Conservation (phyloP, 225 moss, liverwort and hornwort genomes). For the Ulota crispa region DNA sequence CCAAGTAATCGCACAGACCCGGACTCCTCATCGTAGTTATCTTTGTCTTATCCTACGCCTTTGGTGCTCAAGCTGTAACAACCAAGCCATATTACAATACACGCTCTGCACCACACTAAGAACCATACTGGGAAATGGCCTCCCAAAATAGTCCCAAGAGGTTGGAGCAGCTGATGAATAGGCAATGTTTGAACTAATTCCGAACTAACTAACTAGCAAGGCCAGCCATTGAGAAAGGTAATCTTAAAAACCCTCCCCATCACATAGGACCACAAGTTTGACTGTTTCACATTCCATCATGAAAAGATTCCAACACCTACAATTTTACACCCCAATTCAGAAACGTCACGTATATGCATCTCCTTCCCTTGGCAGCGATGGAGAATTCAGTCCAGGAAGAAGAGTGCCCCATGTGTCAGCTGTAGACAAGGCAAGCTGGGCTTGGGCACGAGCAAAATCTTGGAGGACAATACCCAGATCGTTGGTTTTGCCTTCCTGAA, state of each 20-base stretch:
- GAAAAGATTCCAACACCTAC: slow-evolving; percentile 11
- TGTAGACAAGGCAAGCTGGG: slow-evolving; percentile 72
- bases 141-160: neutral
- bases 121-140: slow-evolving; percentile 7
- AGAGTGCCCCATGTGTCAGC: slow-evolving; percentile 88
- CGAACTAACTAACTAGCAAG: neutral
- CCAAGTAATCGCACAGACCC: slow-evolving; percentile 13
- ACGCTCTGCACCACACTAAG: slow-evolving; percentile 12
- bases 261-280: neutral
- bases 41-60: neutral
- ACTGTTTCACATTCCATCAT: slow-evolving; percentile 20
- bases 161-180: neutral
- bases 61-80: neutral
- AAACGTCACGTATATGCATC: slow-evolving; percentile 48
- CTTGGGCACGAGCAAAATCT: slow-evolving; percentile 89
- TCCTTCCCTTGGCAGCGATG: slow-evolving; percentile 45
- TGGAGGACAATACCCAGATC: slow-evolving; percentile 89
- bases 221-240: neutral
- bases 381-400: slow-evolving; percentile 67
- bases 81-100: slow-evolving; percentile 7
- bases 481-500: slow-evolving; percentile 87
- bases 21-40: neutral
- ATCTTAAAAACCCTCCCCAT: neutral
- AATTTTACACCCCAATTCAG: slow-evolving; percentile 15
- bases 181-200: neutral